Evolutionary conservation across 2,329 filamentous ascomycete species (phyloP).

Genomic region (Madurella mycetomatis): DNA sequence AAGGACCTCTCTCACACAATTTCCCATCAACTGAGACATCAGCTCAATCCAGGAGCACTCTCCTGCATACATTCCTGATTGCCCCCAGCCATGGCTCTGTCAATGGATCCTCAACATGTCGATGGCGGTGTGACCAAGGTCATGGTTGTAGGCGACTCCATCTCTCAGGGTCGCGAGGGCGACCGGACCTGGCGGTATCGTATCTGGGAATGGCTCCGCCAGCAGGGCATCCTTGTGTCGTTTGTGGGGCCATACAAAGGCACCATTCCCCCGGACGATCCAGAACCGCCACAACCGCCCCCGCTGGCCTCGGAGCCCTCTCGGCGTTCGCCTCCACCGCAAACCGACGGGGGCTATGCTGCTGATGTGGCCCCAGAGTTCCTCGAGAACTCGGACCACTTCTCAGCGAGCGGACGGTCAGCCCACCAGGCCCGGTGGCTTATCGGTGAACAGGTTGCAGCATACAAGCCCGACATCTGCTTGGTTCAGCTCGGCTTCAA

Average conservation of each 20-base stretch:
- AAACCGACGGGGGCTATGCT: conserved; percentile 31
- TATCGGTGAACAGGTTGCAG: conserved; percentile 28
- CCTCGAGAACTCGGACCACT: conserved; percentile 30
- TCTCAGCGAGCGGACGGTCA: conserved; percentile 33
- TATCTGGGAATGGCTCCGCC: conserved; percentile 37
- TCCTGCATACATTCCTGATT: too few relatives aligned
- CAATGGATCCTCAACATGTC: not conserved
- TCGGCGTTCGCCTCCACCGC: conserved; percentile 8
- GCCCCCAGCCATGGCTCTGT: too few relatives aligned
- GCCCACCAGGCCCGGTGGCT: conserved; percentile 29
- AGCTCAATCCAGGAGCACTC: too few relatives aligned
- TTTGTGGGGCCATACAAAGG: conserved; percentile 38
- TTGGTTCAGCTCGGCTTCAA: conserved; percentile 34
- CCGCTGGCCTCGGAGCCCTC: conserved; percentile 13
- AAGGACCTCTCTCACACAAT: too few relatives aligned
- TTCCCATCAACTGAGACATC: too few relatives aligned
- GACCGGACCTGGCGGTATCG: conserved; percentile 42
- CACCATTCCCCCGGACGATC: conserved; percentile 26
- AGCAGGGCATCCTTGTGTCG: conserved; percentile 22
- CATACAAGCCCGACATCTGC: conserved; percentile 32
- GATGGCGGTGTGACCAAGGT: conserved; percentile 15
- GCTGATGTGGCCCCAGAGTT: conserved; percentile 26
- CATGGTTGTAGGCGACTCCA: conserved; percentile 38
- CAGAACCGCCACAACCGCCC: conserved; percentile 19
- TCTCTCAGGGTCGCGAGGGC: conserved; percentile 36